Conservation (phyloP, 345 rosid genomes). For the Eucalyptus marginata region DNA sequence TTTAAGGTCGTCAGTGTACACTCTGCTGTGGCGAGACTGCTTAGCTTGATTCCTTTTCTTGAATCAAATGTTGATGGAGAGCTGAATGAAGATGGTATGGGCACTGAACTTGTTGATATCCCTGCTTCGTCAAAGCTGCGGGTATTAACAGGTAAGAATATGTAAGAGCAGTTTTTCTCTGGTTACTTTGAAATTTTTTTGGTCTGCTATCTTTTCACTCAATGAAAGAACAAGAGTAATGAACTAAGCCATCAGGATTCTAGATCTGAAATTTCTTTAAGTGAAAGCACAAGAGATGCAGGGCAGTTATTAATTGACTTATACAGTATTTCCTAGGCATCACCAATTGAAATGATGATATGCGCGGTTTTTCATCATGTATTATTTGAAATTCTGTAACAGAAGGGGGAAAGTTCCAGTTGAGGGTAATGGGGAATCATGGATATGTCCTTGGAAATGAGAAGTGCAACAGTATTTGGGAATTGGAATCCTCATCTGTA, state of each 20-base stretch:
- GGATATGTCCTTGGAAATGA: background rate
- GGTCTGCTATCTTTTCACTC: background rate
- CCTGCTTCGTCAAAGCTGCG: constrained; percentile 45
- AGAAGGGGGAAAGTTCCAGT: background rate
- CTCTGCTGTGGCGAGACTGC: constrained; percentile 38
- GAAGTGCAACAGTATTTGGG: background rate
- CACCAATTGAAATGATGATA: background rate
- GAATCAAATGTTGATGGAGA: constrained; percentile 20
- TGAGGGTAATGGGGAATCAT: background rate
- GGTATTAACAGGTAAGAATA: constrained; percentile 46
- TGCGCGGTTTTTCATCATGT: background rate
- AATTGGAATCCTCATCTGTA: background rate
- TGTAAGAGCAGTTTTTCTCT: background rate
- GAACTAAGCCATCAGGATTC: background rate
- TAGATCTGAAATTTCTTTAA: background rate
- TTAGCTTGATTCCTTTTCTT: constrained; percentile 48
- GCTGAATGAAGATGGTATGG: constrained; percentile 34
- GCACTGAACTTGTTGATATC: constrained; percentile 28
- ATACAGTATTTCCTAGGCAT: background rate
- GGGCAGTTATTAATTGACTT: background rate
- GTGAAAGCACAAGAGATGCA: background rate
- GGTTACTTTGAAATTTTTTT: background rate
- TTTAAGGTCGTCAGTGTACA: constrained; percentile 64
- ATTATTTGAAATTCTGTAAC: background rate
- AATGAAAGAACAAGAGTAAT: background rate